These are phyloP conservation scores for Ustilago vetiveriae DNA, from an alignment of 1,284 basidiomycete genomes.

Conservation along the genomic window DNA sequence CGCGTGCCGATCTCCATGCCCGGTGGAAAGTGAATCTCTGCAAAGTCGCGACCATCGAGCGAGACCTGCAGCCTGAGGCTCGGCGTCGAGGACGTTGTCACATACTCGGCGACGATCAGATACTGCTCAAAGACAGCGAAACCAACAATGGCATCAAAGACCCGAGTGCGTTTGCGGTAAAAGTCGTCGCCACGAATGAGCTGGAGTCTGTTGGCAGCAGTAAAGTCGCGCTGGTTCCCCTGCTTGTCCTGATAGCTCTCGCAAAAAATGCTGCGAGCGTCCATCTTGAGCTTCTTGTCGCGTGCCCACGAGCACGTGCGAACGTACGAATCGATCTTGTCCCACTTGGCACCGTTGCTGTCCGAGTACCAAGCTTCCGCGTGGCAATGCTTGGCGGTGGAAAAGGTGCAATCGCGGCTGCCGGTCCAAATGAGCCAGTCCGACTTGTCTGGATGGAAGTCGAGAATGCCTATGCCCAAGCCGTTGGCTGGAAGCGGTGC, in stretches of 20 bases:
- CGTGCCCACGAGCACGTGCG: conserved; percentile 90
- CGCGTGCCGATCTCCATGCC: conserved; percentile 84
- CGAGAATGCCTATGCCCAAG: conserved; percentile 79
- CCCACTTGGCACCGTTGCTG: conserved; percentile 79
- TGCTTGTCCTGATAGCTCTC: conserved; percentile 85
- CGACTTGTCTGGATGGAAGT: conserved; percentile 83
- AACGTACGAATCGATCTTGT: conserved; percentile 83
- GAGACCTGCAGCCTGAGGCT: conserved; percentile 83
- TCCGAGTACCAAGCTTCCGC: conserved; percentile 57
- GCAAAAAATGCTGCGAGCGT: conserved; percentile 88
- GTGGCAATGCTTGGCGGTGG: conserved; percentile 57
- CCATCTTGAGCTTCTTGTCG: conserved; percentile 78
- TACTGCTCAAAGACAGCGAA: conserved; percentile 97
- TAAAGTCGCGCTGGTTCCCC: conserved; percentile 75
- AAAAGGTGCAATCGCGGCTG: conserved; percentile 73
- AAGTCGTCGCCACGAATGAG: conserved; percentile 82
- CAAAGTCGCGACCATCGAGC: conserved; percentile 84
- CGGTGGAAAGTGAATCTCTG: conserved; percentile 87
- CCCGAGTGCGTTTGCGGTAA: conserved; percentile 75
- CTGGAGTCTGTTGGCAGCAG: conserved; percentile 76
- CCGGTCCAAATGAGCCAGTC: conserved; percentile 93
- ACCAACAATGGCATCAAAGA: conserved; percentile 89
- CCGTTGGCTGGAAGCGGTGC: conserved; percentile 80
- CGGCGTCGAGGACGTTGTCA: conserved; percentile 52
- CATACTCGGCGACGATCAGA: conserved; percentile 89